Base-by-base conservation (phyloP, 805 yeast species). In the Saccharomycopsis javanensis region DNA sequence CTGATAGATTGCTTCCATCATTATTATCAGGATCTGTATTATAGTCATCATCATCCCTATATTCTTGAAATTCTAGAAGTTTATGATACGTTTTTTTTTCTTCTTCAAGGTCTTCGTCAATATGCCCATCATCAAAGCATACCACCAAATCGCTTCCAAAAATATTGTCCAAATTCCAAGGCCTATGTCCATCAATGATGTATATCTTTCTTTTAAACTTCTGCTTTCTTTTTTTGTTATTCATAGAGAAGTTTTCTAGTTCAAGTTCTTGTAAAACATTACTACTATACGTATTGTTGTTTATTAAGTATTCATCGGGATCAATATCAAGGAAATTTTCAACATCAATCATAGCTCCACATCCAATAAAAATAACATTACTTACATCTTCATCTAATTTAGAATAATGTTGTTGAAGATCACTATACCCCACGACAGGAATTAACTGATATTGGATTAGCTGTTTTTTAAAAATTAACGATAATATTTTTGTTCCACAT, bases 121-220 rank as follows among this genome's bases (percentile, higher is more conserved):
- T 76, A 51, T 75, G 74, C 0, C 96, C 97, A 67, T 92, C 98
- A 66, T 91, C 98, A 60, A 91, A 79, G 69, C 98, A 91, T 5
- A 76, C 77, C 4, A 94, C 80, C 61, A 81, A 76, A 8, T 81
- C 81, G 5, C 92, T 83, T 1, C 96, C 97, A 75, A 87, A 91
- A 51, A 94, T 66, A 67, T 94, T 94, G 68, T 91, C 96, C 62
- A 94, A 73, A 70, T 91, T 91, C 98, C 99, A 94, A 3, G 99
- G 99, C 62, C 98, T 74, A 62, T 87, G 94, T 2, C 96, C 90
- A 70, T 94, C 99, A 57, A 94, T 76, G 10, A 95, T 79, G 65
- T 88, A 95, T 1, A 92, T 79, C 57, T 77, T 80, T 61, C 94
- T 76, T 52, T 71, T 77, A 45, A 77, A 67, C 50, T 68, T 65